Evolutionary conservation across 306 rosid species (phyloP).

Genomic region (Trifolium dubium): DNA sequence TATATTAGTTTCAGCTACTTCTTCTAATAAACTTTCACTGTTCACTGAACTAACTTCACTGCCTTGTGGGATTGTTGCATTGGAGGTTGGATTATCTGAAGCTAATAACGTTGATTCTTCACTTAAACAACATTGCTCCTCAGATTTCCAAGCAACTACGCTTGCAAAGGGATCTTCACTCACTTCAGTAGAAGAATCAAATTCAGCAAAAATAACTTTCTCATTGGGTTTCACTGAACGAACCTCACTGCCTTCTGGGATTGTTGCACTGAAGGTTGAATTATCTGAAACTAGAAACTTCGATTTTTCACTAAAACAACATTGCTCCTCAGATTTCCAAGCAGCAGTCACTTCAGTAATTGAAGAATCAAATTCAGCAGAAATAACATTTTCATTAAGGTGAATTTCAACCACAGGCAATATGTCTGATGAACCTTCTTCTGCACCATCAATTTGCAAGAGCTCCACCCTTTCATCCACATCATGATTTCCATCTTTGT

Average conservation of each 20-base stretch:
- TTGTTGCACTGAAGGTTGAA: conserved; percentile 33
- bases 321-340: conserved; percentile 39
- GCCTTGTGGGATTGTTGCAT: conserved; percentile 33
- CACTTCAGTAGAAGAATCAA: conserved; percentile 37
- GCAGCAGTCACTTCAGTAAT: conserved; percentile 31
- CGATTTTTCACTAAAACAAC: conserved; percentile 40
- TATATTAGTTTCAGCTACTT: conserved; percentile 46
- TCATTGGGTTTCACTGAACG: conserved; percentile 29
- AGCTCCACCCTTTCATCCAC: conserved; percentile 38
- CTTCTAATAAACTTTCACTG: conserved; percentile 35
- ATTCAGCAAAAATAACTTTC: background rate
- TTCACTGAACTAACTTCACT: conserved; percentile 41
- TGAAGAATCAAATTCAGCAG: conserved; percentile 43
- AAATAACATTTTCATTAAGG: conserved; percentile 26
- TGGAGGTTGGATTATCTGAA: conserved; percentile 36
- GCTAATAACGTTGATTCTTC: conserved; percentile 40
- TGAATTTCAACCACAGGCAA: conserved; percentile 44
- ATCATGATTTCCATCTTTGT: conserved; percentile 40
- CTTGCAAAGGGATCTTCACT: conserved; percentile 39
- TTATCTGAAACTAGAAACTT: conserved; percentile 38
- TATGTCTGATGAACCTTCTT: conserved; percentile 35
- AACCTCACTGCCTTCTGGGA: conserved; percentile 38
- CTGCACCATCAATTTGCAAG: conserved; percentile 39
- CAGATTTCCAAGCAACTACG: conserved; percentile 35
- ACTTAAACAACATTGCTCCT: conserved; percentile 40